phyloP scores from a whole-genome alignment of 805 yeast genomes.

The Starmerella bacillaris region DNA sequence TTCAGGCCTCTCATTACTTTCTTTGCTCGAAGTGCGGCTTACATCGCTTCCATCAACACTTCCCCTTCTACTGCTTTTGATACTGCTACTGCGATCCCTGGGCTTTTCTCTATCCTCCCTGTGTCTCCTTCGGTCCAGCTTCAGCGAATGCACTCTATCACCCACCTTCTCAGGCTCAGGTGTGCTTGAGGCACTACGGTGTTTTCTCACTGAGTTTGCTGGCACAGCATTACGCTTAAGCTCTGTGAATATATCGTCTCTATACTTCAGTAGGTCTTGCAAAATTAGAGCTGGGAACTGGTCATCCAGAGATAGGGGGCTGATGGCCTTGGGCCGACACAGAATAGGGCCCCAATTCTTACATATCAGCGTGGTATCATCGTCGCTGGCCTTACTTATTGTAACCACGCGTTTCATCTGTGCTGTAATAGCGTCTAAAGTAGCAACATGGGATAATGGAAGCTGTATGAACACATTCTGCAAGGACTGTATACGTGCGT shows the following conservation, averaged over 20 bases:
- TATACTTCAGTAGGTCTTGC: constrained; percentile 41
- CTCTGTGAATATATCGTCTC: constrained; percentile 47
- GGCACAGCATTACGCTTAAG: constrained; percentile 26
- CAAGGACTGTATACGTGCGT: constrained; percentile 39
- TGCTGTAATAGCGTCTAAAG: constrained; percentile 60
- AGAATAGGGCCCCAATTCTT: constrained; percentile 50
- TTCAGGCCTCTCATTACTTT: no score
- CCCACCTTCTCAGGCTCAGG: no score
- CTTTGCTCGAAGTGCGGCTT: no score
- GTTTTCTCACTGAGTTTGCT: neutral
- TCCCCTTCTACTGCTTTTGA: no score
- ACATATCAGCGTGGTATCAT: constrained; percentile 28
- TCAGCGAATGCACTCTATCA: no score
- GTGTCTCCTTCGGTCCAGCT: no score
- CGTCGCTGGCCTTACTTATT: constrained; percentile 26
- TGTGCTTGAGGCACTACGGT: no score
- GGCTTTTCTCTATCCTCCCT: no score
- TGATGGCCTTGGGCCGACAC: constrained; percentile 34
- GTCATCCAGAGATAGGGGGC: constrained; percentile 35
- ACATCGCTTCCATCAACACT: no score
- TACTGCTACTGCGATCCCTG: no score
- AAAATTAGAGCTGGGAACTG: constrained; percentile 41
- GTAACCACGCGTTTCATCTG: constrained; percentile 51
- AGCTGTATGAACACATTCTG: constrained; percentile 49
- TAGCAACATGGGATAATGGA: constrained; percentile 55